Base-by-base conservation (phyloP, 495 filamentous ascomycete species). In the Talaromyces stipitatus region DNA sequence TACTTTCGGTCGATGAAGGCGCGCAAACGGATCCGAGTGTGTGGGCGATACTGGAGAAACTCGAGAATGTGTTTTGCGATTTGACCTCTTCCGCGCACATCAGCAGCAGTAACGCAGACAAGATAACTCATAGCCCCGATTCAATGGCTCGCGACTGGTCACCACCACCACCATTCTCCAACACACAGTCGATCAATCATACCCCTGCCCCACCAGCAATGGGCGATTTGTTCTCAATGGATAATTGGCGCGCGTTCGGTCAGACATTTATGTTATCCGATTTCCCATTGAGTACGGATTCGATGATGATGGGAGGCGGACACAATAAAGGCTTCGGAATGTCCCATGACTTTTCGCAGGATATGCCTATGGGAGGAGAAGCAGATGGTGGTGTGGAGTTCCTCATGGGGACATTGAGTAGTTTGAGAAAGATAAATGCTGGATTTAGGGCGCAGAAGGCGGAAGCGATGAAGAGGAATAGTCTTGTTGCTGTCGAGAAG, bases 1-100 rank as follows among this genome's bases (percentile, higher is more conserved):
- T 79, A 0, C 66, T 79, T 2, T 74, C 74, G 5, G 73, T 79
- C 16, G 67, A 72, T 14, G 75, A 76, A 11, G 75, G 77, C 56
- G 68, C 68, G 11, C 75, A 77, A 51, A 62, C 64, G 4, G 69
- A 75, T 8, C 59, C 73, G 0, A 67, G 60, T 3, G 71, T 75
- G 11, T 75, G 70, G 73, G 62, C 58, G 18, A 64, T 77, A 4
- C 57, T 78, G n/a, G 70, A 63, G 24, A 62, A 67, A 28, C 64
- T 78, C 2, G 75, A 78, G 50, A 55, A 43, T 6, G 36, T 46
- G 2, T 41, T 55, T 41, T 16, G n/a, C 2, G 54, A 41, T 45
- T 30, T 55, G 54, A 46, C 26, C 22, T 23, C 51, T 7, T n/a
- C 51, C 8, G 18, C 51, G n/a, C n/a, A n/a, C n/a, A n/a, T n/a